Evolutionary conservation across 2,329 filamentous ascomycete genomes (phyloP), one percentile per base, ranked within the genome.

Genomic region (Trichoderma semiorbis): DNA sequence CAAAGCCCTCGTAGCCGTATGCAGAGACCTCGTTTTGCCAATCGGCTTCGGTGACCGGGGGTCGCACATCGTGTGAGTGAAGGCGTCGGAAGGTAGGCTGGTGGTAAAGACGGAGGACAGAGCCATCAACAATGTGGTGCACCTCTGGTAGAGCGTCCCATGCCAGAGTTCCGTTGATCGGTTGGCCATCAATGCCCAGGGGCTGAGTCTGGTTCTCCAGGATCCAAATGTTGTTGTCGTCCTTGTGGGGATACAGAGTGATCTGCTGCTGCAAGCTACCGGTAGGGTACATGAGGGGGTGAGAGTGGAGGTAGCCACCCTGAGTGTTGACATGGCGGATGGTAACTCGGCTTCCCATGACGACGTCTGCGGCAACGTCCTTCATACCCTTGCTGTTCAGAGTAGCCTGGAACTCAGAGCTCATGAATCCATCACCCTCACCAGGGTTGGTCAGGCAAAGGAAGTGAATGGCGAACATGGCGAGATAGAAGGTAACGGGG

Each of bases 241-340:
- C 96, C 87, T 98, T 98, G 88, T 99, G 96, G 8, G 96, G 96
- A 78, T 99, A 99, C 3, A 99, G 89, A 1, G 96, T 99, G 77
- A 99, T 94, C 81, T 99, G 96, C 82, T 99, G 96, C 84, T 99
- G 97, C 86, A 98, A 97, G 87, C 94, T 98, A 75, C 96, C 96
- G 10, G 91, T 93, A 4, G 96, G 96, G 80, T 98, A 99, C 96
- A 99, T 99, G 80, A 98, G 92, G 77, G 90, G 90, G 81, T 99
- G 96, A 8, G 96, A 98, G 84, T 99, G 96, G 68, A 99, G 89
- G 81, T 99, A 99, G 69, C 96, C 96, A 77, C 96, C 96, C 80
- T 99, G 96, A 5, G 96, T 99, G 83, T 98, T 98, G 83, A 94
- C 92, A 81, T 99, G 96, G 76, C 96, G 93, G 77, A 99, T 88